Evolutionary conservation across 805 yeast species (phyloP).

Genomic region (Saccharomyces mikatae): DNA sequence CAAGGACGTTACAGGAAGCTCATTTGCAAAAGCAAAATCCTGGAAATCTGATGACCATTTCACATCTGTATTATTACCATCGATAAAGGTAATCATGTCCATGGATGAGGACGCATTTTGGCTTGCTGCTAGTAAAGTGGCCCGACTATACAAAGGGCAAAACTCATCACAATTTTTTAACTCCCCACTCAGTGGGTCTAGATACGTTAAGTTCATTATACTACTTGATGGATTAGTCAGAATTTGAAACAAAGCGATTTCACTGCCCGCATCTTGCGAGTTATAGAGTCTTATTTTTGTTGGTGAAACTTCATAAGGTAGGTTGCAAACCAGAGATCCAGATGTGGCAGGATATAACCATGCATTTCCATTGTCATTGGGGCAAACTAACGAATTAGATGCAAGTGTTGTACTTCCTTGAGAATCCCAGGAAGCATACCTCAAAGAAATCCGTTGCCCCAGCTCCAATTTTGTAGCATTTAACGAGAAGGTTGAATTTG

Average conservation of each 20-base stretch:
- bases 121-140: constrained; percentile 28
- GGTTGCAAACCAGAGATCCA: constrained; percentile 58
- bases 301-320: constrained; percentile 54
- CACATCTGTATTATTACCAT: constrained; percentile 32
- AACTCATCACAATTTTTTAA: constrained; percentile 69
- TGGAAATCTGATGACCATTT: constrained; percentile 44
- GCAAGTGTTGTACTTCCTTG: constrained; percentile 31
- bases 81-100: constrained; percentile 17
- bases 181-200: constrained; percentile 63
- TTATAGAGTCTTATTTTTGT: constrained; percentile 67
- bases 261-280: constrained; percentile 38
- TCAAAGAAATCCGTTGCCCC: constrained; percentile 54
- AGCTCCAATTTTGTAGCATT: constrained; percentile 34
- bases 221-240: constrained; percentile 73
- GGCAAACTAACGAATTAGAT: constrained; percentile 46
- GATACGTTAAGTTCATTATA: constrained; percentile 83
- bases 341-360: constrained; percentile 49
- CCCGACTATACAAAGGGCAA: constrained; percentile 60
- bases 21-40: constrained; percentile 75
- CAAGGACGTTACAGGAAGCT: constrained; percentile 50
- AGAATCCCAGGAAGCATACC: constrained; percentile 45
- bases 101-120: constrained; percentile 25
- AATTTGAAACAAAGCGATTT: constrained; percentile 58
- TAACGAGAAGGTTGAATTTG: constrained; percentile 15
- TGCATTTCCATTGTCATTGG: constrained; percentile 32